Percentiles rank a stretch among this genome's conserved stretches.
Evolutionary conservation across 2,329 filamentous ascomycete genomes (phyloP).

Genomic region (Fonsecaea nubica): DNA sequence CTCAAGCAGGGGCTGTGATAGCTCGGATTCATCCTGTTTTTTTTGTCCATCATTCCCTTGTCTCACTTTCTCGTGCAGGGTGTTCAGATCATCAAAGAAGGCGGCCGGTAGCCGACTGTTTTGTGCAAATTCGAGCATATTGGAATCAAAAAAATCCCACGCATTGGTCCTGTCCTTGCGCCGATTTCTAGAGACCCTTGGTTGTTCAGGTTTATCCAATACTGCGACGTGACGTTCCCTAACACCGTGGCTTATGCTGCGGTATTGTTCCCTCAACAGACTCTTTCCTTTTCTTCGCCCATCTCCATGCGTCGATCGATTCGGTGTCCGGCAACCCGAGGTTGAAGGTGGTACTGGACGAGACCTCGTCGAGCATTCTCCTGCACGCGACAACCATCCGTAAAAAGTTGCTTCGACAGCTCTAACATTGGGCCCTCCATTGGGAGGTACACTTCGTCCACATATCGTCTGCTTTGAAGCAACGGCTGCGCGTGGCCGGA

Average conservation of each 20-base stretch:
- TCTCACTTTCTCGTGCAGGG: conserved; percentile 35
- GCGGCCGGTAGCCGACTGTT: conserved; percentile 33
- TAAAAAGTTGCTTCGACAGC: conserved; percentile 23
- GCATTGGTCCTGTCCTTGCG: not conserved
- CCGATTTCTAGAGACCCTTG: not conserved
- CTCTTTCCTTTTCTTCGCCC: conserved; percentile 4
- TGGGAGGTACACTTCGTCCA: not conserved
- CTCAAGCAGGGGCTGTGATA: conserved; percentile 21
- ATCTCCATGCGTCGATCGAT: conserved; percentile 1
- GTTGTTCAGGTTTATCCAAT: not conserved
- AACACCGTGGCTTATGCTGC: conserved; percentile 13
- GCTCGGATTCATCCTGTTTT: conserved; percentile 48
- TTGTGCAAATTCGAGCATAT: conserved; percentile 34
- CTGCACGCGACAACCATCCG: not conserved
- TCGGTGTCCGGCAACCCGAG: not conserved
- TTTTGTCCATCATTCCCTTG: conserved; percentile 31
- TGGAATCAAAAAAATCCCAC: conserved; percentile 33
- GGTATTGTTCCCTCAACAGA: conserved; percentile 7
- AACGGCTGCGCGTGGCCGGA: conserved; percentile 19
- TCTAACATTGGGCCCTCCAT: not conserved
- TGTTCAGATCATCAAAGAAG: conserved; percentile 37
- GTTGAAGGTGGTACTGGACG: not conserved
- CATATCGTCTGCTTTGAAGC: not conserved
- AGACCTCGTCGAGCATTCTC: not conserved
- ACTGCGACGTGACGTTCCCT: not conserved